These are phyloP conservation scores for Grammothele lineata DNA, from an alignment of 768 basidiomycete genomes.

Conservation along the genomic window DNA sequence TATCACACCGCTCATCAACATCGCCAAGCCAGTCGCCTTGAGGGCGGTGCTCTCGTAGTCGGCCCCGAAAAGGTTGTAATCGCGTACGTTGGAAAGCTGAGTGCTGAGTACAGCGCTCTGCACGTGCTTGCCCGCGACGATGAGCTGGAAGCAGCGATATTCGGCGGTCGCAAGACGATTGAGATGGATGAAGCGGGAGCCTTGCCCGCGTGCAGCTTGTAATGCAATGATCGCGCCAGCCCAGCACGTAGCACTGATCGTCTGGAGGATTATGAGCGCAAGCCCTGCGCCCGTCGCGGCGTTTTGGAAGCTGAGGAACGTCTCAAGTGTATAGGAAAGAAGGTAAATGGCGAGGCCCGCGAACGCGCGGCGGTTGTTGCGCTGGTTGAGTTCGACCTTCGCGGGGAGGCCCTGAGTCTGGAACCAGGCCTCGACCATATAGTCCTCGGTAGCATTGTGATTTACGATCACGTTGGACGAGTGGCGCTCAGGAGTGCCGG, in stretches of 20 bases:
- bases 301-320: constrained; percentile 4
- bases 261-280: background rate
- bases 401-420: constrained; percentile 5
- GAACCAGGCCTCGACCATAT: constrained; percentile 10
- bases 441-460: constrained; percentile 8
- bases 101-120: constrained; percentile 6
- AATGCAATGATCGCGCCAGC: background rate
- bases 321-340: constrained; percentile 1
- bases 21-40: background rate
- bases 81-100: constrained; percentile 6
- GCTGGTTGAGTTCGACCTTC: constrained; percentile 4
- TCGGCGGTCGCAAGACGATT: constrained; percentile 3
- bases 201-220: background rate
- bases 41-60: constrained; percentile 3
- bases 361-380: background rate
- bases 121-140: constrained; percentile 4
- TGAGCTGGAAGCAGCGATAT: constrained; percentile 8
- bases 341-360: background rate
- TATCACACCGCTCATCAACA: constrained; percentile 1
- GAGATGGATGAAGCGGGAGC: constrained; percentile 1
- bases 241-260: background rate
- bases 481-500: constrained; percentile 6
- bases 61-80: constrained; percentile 6
- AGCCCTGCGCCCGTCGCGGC: constrained; percentile 1
- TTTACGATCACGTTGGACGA: constrained; percentile 7